These are phyloP conservation scores for Inga laurina DNA, from an alignment of 306 rosid genomes.

Conservation along the genomic window DNA sequence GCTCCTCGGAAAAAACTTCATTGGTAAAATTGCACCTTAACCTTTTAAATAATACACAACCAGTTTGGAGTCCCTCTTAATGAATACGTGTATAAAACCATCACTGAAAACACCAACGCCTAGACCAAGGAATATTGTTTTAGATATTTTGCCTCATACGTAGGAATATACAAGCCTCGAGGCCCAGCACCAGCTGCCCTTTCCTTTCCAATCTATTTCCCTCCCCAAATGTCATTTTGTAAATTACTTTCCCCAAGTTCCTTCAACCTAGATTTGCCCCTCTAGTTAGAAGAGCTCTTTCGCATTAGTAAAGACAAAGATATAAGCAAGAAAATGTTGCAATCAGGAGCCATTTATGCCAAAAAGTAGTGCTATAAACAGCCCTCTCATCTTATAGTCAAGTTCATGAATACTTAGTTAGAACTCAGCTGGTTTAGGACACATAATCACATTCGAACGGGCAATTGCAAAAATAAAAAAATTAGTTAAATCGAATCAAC, in stretches of 20 bases:
- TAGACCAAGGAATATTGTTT: background rate
- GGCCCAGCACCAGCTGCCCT: background rate
- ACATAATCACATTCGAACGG: background rate
- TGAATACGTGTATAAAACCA: background rate
- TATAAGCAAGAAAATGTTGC: background rate
- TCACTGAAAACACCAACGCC: background rate
- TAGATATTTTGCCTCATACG: background rate
- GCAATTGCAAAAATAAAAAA: background rate
- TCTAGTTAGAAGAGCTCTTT: background rate
- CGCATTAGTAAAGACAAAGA: background rate
- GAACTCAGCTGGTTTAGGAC: background rate
- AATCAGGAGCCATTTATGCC: background rate
- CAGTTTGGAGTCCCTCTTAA: background rate
- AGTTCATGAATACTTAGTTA: background rate
- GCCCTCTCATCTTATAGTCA: background rate
- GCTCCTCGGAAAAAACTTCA: no score
- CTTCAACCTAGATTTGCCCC: background rate
- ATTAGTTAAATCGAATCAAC: background rate
- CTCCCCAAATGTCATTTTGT: background rate
- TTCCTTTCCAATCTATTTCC: background rate
- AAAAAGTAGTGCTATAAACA: background rate
- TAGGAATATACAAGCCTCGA: background rate
- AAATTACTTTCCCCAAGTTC: background rate
- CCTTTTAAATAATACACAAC: background rate
- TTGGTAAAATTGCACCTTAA: no score